These are phyloP conservation scores for Crithidia bombi DNA, from an alignment of 208 protist species.

Conservation along the genomic window DNA sequence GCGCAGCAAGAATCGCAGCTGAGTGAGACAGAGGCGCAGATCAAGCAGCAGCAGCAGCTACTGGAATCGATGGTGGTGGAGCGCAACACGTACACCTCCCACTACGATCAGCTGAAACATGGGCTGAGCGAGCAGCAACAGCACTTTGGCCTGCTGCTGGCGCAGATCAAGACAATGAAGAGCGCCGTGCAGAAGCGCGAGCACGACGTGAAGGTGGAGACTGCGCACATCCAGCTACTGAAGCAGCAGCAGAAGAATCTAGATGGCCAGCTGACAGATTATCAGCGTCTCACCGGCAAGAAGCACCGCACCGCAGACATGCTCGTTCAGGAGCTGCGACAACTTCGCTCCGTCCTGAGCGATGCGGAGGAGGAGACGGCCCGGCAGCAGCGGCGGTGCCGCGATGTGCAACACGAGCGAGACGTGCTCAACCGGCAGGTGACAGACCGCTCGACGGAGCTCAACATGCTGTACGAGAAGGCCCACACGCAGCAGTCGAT, in stretches of 20 bases:
- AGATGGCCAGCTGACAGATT: constrained; percentile 49
- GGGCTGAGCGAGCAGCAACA: constrained; percentile 94
- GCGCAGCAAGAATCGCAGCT: constrained; percentile 85
- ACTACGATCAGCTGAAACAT: constrained; percentile 94
- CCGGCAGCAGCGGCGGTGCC: constrained; percentile 92
- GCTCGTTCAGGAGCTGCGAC: constrained; percentile 82
- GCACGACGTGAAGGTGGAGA: constrained; percentile 51
- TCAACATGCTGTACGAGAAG: constrained; percentile 96
- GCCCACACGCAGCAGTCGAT: constrained; percentile 95
- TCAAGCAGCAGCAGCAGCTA: constrained; percentile 76
- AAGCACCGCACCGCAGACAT: constrained; percentile 41
- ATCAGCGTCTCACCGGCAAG: constrained; percentile 47
- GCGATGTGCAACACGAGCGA: constrained; percentile 94
- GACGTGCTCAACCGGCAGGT: constrained; percentile 94
- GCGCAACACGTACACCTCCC: constrained; percentile 96
- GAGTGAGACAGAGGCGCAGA: constrained; percentile 59
- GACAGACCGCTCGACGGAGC: constrained; percentile 95
- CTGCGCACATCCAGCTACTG: constrained; percentile 48
- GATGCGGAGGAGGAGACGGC: constrained; percentile 88
- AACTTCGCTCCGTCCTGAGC: constrained; percentile 93
- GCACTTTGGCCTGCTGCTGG: constrained; percentile 95
- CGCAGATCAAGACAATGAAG: constrained; percentile 92
- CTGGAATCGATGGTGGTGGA: constrained; percentile 95
- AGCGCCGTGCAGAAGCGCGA: constrained; percentile 93
- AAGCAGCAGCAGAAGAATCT: constrained; percentile 56